Evolutionary conservation across 2,329 filamentous ascomycete genomes (phyloP).

Genomic region (Geosmithia flava): DNA sequence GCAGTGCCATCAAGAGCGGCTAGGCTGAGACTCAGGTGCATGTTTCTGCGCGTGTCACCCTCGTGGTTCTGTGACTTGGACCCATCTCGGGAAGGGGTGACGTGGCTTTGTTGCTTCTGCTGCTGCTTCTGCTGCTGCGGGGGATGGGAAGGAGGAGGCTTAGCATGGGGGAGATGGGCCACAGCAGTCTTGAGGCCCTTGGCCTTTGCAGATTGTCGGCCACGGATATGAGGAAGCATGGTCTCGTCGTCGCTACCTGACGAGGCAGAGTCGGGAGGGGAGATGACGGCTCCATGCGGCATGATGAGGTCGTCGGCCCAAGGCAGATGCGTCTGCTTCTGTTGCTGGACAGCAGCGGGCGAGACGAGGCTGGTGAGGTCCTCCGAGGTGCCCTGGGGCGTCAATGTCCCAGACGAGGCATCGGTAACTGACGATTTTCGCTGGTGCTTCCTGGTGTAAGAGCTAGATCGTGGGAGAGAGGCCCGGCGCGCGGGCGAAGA

Average conservation of each 20-base stretch:
- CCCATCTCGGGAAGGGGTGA: background rate
- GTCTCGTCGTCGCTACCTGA: slow-evolving; percentile 80
- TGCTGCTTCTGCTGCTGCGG: slow-evolving; percentile 7
- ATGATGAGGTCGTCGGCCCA: slow-evolving; percentile 60
- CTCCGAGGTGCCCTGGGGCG: slow-evolving; percentile 36
- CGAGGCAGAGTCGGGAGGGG: slow-evolving; percentile 74
- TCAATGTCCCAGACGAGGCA: slow-evolving; percentile 21
- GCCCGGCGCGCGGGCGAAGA: slow-evolving; percentile 38
- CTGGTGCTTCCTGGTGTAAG: slow-evolving; percentile 52
- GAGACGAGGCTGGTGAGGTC: slow-evolving; percentile 29
- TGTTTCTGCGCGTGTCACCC: slow-evolving; percentile 4
- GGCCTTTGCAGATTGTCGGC: slow-evolving; percentile 37
- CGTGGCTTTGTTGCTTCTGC: background rate
- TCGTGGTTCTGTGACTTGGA: background rate
- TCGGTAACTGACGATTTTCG: slow-evolving; percentile 38
- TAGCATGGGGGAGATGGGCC: slow-evolving; percentile 44
- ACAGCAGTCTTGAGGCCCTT: slow-evolving; percentile 65
- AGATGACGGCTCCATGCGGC: slow-evolving; percentile 75
- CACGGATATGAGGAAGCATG: slow-evolving; percentile 25
- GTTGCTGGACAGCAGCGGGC: slow-evolving; percentile 1
- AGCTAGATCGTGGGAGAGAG: slow-evolving; percentile 49
- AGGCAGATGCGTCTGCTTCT: slow-evolving; percentile 64
- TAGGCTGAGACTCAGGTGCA: slow-evolving; percentile 36
- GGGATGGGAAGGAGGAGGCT: background rate
- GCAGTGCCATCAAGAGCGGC: slow-evolving; percentile 28